These are phyloP conservation scores for Chaetomiaceae sp. DNA, from an alignment of 2,329 filamentous ascomycete genomes.

Conservation along the genomic window DNA sequence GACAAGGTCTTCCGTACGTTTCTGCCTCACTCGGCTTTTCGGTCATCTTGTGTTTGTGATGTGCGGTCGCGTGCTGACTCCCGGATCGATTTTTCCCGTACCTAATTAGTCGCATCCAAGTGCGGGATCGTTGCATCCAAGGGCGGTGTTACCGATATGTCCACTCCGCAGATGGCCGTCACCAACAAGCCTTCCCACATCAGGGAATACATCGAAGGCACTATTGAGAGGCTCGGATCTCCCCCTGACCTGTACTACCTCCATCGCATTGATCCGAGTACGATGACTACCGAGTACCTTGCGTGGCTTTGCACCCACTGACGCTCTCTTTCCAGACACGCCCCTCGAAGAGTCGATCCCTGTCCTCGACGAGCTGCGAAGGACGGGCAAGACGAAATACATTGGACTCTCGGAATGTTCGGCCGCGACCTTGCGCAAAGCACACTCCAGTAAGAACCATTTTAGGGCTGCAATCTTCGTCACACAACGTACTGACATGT, in stretches of 20 bases:
- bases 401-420: constrained; percentile 9
- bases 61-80: background rate
- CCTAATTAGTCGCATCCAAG: constrained; percentile 11
- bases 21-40: background rate
- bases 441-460: constrained; percentile 2
- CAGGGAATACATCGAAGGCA: constrained; percentile 6
- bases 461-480: background rate
- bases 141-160: background rate
- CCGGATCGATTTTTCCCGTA: background rate
- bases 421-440: constrained; percentile 7
- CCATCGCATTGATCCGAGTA: constrained; percentile 8
- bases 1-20: constrained; percentile 6
- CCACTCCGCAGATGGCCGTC: background rate
- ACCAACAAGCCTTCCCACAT: constrained; percentile 7
- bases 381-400: constrained; percentile 3
- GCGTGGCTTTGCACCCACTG: background rate
- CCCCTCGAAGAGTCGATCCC: constrained; percentile 7
- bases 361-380: constrained; percentile 3
- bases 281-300: background rate
- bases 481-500: background rate
- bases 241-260: constrained; percentile 8
- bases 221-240: constrained; percentile 1
- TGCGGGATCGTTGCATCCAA: background rate
- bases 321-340: background rate
- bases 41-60: background rate